Evolutionary conservation across 352 stramenopile genomes (phyloP), one percentile per base, ranked within the genome.

Genomic region (Paralagenidium karlingii): DNA sequence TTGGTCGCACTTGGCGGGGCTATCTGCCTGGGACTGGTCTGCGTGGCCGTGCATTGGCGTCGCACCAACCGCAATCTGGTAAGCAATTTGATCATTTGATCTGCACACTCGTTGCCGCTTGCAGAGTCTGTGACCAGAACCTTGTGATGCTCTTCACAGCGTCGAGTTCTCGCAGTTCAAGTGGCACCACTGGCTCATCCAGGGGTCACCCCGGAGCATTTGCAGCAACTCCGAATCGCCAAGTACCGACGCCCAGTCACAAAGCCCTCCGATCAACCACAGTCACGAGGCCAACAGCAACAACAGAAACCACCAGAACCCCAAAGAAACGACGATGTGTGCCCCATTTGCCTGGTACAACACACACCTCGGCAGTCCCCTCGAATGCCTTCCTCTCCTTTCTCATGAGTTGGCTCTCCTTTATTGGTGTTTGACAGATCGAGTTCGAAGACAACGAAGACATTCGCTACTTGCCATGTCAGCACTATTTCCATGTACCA

Each of bases 401-500:
- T n/a, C n/a, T n/a, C n/a, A n/a, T n/a, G n/a, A n/a, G n/a, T n/a
- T n/a, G n/a, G n/a, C n/a, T n/a, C n/a, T n/a, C n/a, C n/a, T n/a
- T n/a, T n/a, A n/a, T n/a, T n/a, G n/a, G n/a, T n/a, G n/a, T n/a
- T 15, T 10, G 18, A 24, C 40, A 84, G 70, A 74, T 85, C 22
- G 70, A 82, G 21, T 85, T 85, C 38, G 70, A 85, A 40, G 61
- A 82, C 32, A 63, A 70, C 24, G 70, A 85, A 41, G 70, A 85
- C 19, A 57, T 85, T 27, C 68, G 70, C 25, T 82, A 82, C 20
- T 34, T 96, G 32, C 61, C 65, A 1, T 96, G 84, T 54, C 68
- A 71, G 27, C 84, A 96, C 51, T 64, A 93, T 38, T 94, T 94
- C 56, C 82, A 96, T 53, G 68, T 85, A 0, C 55, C 79, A 3